Percentiles rank a stretch among this genome's conserved stretches.
These are phyloP conservation scores for Colletotrichum costaricense DNA, from an alignment of 2,329 filamentous ascomycete genomes.

Conservation along the genomic window DNA sequence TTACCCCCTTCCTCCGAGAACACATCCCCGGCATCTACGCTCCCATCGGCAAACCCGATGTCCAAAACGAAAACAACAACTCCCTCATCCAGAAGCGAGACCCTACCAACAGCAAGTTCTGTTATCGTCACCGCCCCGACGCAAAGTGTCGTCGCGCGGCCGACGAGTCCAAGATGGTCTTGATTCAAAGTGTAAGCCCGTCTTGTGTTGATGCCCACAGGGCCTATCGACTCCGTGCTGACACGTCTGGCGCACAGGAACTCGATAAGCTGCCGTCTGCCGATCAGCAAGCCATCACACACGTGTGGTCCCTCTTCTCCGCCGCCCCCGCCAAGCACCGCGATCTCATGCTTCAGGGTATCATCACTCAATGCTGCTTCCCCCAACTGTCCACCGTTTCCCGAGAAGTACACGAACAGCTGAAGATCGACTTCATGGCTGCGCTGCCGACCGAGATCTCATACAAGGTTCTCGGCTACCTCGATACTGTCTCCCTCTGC, in stretches of 20 bases:
- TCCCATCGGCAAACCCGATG: conserved; percentile 72
- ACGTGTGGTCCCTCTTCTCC: conserved; percentile 98
- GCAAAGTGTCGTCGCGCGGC: conserved; percentile 92
- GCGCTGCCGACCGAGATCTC: conserved; percentile 91
- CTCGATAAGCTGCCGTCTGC: conserved; percentile 83
- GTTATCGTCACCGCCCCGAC: conserved; percentile 94
- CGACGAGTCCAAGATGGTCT: conserved; percentile 96
- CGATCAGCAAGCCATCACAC: conserved; percentile 95
- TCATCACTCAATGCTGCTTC: conserved; percentile 97
- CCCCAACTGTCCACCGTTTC: conserved; percentile 95
- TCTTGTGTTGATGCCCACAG: not conserved
- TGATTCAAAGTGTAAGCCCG: conserved; percentile 81
- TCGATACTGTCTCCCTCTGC: conserved; percentile 94
- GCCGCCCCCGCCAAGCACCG: conserved; percentile 93
- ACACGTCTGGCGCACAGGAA: conserved; percentile 63
- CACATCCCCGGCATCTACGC: conserved; percentile 93
- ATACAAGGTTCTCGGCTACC: conserved; percentile 91
- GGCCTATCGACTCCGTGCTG: conserved; percentile 38
- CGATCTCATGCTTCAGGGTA: conserved; percentile 95
- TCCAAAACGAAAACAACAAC: conserved; percentile 54
- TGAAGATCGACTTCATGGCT: conserved; percentile 96
- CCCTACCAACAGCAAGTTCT: conserved; percentile 86
- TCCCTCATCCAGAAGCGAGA: conserved; percentile 46
- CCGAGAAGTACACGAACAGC: conserved; percentile 89
- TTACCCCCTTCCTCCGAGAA: conserved; percentile 88